Evolutionary conservation across 306 rosid species (phyloP), one percentile per base, ranked within the genome.

Genomic region (Coriaria nepalensis): DNA sequence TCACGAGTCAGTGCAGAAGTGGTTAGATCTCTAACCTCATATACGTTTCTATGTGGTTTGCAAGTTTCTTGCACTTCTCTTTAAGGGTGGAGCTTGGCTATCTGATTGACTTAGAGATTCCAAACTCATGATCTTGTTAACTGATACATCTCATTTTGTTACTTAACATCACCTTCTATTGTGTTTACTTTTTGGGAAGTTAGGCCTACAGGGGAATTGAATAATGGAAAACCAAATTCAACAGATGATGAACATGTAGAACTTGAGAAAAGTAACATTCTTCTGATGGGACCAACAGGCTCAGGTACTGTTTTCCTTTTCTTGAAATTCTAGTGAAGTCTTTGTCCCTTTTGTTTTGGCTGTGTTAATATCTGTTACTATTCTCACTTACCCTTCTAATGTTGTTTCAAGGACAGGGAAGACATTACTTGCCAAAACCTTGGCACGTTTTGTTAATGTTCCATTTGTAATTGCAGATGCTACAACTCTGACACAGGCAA

Each of bases 391-490:
- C 55, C 52, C 60, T 55, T 60, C 58, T 71, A 62, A 66, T 81
- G 75, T 65, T 67, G 56, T 82, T 73, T 82, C 93, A 85, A 85
- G 98, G 93, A 92, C 98, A 92, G 98, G 98, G 86, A 92, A 92
- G 83, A 92, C 98, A 55, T 71, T 92, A 79, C 98, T 92, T 40
- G 98, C 98, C 68, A 92, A 92, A 85, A 92, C 96, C 67, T 70
- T 92, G 79, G 98, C 98, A 38, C 80, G 87, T 52, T 81, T 79
- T 77, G 98, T 85, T 64, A 90, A 90, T 63, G 98, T 90, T 41
- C 98, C 98, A 43, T 90, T 90, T 59, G 96, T 85, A 48, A 92
- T 92, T 59, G 93, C 98, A 5, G 98, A 92, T 73, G 96, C 98
- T 33, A 85, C 98, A 53, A 77, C 98, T 44, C 80, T 92, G 59